Percentiles rank a stretch among this genome's conserved stretches.
These are phyloP conservation scores for Hamigera avellanea DNA, from an alignment of 495 filamentous ascomycete species.

Conservation along the genomic window DNA sequence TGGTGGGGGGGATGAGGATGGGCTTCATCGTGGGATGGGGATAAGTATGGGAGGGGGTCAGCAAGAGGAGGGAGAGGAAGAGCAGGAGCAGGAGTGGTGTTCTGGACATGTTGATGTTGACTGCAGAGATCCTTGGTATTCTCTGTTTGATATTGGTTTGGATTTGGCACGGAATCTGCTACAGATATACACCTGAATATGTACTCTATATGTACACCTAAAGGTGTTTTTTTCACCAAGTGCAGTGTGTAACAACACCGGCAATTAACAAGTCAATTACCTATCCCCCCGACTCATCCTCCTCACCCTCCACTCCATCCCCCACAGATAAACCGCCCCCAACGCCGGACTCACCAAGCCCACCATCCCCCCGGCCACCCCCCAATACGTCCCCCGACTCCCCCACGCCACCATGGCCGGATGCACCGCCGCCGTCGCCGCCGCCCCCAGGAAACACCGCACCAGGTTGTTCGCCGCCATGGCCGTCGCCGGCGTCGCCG, in stretches of 20 bases:
- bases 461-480: conserved; percentile 62
- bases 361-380: conserved; percentile 8
- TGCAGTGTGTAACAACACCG: too few species aligned
- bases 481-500: conserved; percentile 44
- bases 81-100: too few species aligned
- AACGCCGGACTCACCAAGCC: conserved; percentile 6
- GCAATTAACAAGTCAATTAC: neutral
- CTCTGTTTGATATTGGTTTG: neutral
- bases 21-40: too few species aligned
- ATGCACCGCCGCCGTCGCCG: conserved; percentile 43
- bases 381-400: conserved; percentile 8
- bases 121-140: neutral
- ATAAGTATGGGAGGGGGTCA: too few species aligned
- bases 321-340: conserved; percentile 8
- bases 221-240: too few species aligned
- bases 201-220: neutral
- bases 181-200: neutral
- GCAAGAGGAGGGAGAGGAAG: too few species aligned
- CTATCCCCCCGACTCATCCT: neutral
- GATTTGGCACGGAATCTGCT: neutral
- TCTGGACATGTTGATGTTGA: too few species aligned
- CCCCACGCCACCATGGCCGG: conserved; percentile 37
- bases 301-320: conserved; percentile 7
- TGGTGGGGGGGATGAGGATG: too few species aligned
- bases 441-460: conserved; percentile 54